Conservation (phyloP, 1,284 basidiomycete species). For the Sparassis latifolia region DNA sequence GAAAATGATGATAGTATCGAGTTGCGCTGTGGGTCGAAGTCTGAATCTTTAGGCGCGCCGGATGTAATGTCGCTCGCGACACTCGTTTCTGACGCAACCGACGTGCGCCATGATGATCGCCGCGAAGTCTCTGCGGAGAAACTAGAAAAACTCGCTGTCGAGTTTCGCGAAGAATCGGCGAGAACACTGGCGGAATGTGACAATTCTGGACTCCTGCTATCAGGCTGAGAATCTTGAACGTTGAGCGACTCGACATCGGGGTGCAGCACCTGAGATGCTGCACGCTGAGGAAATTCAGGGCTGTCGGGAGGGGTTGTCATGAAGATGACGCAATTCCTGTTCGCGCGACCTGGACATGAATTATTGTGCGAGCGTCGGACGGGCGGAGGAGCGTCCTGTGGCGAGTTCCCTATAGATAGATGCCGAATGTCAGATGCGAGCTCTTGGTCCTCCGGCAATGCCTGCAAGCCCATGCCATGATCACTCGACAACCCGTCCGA, state of each 20-base stretch:
- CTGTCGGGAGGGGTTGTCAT: slow-evolving; percentile 1
- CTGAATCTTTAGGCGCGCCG: slow-evolving; percentile 12
- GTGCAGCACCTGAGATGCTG: slow-evolving; percentile 1
- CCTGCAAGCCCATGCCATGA: slow-evolving; percentile 29
- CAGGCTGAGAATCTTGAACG: background rate
- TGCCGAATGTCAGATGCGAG: slow-evolving; percentile 12
- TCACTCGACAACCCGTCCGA: slow-evolving; percentile 11
- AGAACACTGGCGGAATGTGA: background rate
- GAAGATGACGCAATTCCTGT: slow-evolving; percentile 20
- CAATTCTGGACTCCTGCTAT: background rate
- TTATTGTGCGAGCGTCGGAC: slow-evolving; percentile 15
- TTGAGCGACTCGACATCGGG: slow-evolving; percentile 4
- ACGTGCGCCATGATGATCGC: slow-evolving; percentile 22
- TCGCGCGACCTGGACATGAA: slow-evolving; percentile 15
- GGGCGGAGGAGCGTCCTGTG: slow-evolving; percentile 10
- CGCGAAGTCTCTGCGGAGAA: slow-evolving; percentile 17
- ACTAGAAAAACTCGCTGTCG: slow-evolving; percentile 12
- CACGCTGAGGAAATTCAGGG: background rate
- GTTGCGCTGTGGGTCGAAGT: slow-evolving; percentile 11
- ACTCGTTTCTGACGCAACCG: slow-evolving; percentile 15
- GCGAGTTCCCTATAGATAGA: slow-evolving; percentile 8
- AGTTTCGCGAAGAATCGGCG: slow-evolving; percentile 14
- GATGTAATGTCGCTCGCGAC: slow-evolving; percentile 12
- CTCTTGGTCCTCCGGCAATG: slow-evolving; percentile 47
- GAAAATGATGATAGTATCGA: too few relatives aligned